Conservation (phyloP, 345 rosid species). For the Dimocarpus longan region DNA sequence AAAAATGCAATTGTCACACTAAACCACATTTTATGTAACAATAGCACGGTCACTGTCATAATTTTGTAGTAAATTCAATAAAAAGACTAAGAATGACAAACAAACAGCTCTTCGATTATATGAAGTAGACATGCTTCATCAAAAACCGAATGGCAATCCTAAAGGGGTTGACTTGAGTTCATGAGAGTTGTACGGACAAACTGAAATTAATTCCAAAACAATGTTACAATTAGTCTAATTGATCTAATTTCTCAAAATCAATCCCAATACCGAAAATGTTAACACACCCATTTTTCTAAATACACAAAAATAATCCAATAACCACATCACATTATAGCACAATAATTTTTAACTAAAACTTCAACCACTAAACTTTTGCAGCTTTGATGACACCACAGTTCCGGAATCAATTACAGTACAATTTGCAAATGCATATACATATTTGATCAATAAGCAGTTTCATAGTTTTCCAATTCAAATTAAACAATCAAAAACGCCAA, state of each 20-base stretch:
- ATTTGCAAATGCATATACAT: not conserved
- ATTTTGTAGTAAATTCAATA: too few species aligned
- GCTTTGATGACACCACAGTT: not conserved
- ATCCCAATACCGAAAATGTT: not conserved
- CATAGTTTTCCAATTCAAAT: not conserved
- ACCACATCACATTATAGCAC: not conserved
- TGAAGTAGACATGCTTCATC: too few species aligned
- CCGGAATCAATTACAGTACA: not conserved
- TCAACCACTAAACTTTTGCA: not conserved
- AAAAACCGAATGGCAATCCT: not conserved
- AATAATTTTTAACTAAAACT: not conserved
- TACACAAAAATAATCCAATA: not conserved
- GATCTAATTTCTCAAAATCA: not conserved
- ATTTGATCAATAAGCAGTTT: not conserved
- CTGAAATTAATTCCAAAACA: not conserved
- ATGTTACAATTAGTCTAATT: not conserved
- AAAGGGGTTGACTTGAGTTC: not conserved
- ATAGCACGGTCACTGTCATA: too few species aligned
- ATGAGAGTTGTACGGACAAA: not conserved
- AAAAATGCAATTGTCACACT: not conserved
- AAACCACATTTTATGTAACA: too few species aligned
- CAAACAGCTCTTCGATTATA: not conserved
- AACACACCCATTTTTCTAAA: not conserved
- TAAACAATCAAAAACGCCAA: not conserved
- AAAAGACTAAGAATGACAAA: too few species aligned